These are phyloP conservation scores for Neofusicoccum cordaticola DNA, from an alignment of 2,329 filamentous ascomycete species.

Conservation along the genomic window DNA sequence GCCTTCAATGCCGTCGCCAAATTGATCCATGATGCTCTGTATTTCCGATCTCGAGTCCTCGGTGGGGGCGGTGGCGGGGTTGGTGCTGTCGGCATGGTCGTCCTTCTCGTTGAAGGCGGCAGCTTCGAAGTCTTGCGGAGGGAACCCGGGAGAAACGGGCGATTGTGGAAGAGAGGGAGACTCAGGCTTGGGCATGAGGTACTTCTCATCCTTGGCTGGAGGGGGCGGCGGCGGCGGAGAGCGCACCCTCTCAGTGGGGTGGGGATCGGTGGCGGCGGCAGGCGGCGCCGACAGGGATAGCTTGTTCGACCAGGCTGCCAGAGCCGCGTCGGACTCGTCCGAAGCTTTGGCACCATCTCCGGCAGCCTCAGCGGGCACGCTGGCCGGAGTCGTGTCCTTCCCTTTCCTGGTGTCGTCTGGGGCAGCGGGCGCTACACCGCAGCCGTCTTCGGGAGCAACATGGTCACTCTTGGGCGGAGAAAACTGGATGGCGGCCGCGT, in stretches of 20 bases:
- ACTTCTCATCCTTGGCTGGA: slow-evolving; percentile 14
- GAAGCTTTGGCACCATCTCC: background rate
- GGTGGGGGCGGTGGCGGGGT: slow-evolving; percentile 49
- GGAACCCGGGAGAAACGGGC: background rate
- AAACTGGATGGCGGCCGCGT: background rate
- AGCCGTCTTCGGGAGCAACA: background rate
- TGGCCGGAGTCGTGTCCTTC: slow-evolving; percentile 17
- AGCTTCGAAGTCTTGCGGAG: slow-evolving; percentile 7
- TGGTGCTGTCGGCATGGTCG: slow-evolving; percentile 30
- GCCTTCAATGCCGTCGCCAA: slow-evolving; percentile 70
- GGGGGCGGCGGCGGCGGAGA: slow-evolving; percentile 3
- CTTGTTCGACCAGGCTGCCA: background rate
- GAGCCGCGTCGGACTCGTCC: background rate
- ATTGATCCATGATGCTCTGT: slow-evolving; percentile 96
- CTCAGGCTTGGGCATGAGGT: background rate
- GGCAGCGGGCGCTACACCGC: background rate
- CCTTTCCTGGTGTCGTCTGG: background rate
- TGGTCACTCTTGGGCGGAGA: background rate
- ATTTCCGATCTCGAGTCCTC: slow-evolving; percentile 79
- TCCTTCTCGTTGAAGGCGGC: slow-evolving; percentile 26
- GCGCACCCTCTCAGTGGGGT: slow-evolving; percentile 1
- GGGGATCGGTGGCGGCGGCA: background rate
- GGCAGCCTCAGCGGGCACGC: background rate
- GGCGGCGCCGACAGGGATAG: background rate
- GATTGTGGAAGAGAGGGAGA: background rate